Evolutionary conservation across 306 rosid species (phyloP).

Genomic region (Malus fusca): DNA sequence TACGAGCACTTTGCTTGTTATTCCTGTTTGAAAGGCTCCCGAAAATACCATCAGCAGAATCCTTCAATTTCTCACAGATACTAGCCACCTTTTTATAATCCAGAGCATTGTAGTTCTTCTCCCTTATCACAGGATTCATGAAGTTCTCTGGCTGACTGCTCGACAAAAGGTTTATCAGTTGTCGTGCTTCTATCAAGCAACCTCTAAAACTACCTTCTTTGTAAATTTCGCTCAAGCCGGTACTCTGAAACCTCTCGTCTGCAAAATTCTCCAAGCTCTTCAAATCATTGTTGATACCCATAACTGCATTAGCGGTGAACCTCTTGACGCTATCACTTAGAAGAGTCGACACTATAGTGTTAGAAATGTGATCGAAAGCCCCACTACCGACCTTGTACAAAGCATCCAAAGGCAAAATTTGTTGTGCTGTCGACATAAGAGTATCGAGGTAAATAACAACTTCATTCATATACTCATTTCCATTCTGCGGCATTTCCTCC

Average conservation of each 20-base stretch:
- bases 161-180: slow-evolving; percentile 64
- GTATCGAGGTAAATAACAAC: slow-evolving; percentile 74
- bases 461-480: slow-evolving; percentile 71
- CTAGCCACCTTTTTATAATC: slow-evolving; percentile 74
- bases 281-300: slow-evolving; percentile 50
- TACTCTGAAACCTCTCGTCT: slow-evolving; percentile 56
- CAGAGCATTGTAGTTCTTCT: slow-evolving; percentile 67
- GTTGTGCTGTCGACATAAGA: slow-evolving; percentile 79
- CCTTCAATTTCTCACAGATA: slow-evolving; percentile 82
- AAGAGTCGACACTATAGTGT: slow-evolving; percentile 58
- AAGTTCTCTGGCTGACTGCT: slow-evolving; percentile 95
- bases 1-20: slow-evolving; percentile 67
- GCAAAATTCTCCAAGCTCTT: slow-evolving; percentile 61
- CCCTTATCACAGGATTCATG: slow-evolving; percentile 94
- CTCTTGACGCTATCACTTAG: slow-evolving; percentile 69
- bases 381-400: slow-evolving; percentile 69
- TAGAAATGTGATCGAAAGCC: slow-evolving; percentile 77
- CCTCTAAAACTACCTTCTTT: slow-evolving; percentile 46
- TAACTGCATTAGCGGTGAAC: slow-evolving; percentile 64
- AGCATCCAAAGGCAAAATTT: slow-evolving; percentile 78
- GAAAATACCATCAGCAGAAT: slow-evolving; percentile 72
- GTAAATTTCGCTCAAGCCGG: slow-evolving; percentile 65
- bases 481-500: slow-evolving; percentile 55
- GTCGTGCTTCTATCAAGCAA: slow-evolving; percentile 68
- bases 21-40: slow-evolving; percentile 78